Evolutionary conservation across 345 rosid genomes (phyloP).

Genomic region (Linum lewisii): DNA sequence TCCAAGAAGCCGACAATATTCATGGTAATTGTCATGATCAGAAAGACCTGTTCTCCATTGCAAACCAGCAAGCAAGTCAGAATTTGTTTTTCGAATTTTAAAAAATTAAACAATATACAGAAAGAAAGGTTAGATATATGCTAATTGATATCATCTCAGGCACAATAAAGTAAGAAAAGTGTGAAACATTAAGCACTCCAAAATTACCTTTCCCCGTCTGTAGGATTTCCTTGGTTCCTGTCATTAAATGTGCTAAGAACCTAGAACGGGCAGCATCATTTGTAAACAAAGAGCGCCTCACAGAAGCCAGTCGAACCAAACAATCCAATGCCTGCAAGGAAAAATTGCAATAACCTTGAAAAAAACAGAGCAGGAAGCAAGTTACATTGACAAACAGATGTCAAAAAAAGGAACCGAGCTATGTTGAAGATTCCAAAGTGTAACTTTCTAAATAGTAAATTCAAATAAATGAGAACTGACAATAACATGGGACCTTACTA

Average conservation of each 20-base stretch:
- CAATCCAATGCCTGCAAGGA: slow-evolving; percentile 84
- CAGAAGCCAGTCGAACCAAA: slow-evolving; percentile 96
- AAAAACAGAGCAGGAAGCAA: neutral
- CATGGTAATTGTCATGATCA: slow-evolving; percentile 99
- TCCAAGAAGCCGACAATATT: slow-evolving; percentile 96
- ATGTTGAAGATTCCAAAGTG: neutral
- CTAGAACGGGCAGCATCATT: slow-evolving; percentile 79
- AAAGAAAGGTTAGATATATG: neutral
- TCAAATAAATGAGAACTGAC: no score
- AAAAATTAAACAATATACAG: neutral
- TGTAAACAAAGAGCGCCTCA: slow-evolving; percentile 81
- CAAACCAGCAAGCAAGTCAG: slow-evolving; percentile 1
- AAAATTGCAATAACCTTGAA: slow-evolving; percentile 8
- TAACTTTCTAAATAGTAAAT: neutral
- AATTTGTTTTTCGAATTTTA: neutral
- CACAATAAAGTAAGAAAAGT: neutral
- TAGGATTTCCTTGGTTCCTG: slow-evolving; percentile 90
- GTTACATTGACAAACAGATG: slow-evolving; percentile 1
- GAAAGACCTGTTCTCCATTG: slow-evolving; percentile 65
- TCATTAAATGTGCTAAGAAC: slow-evolving; percentile 90
- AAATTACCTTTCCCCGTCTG: slow-evolving; percentile 77
- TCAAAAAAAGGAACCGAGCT: neutral
- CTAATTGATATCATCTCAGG: neutral
- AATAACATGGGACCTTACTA: no score
- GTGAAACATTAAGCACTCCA: neutral